Evolutionary conservation across 768 basidiomycete genomes (phyloP).

Genomic region (Amanita molliuscula): DNA sequence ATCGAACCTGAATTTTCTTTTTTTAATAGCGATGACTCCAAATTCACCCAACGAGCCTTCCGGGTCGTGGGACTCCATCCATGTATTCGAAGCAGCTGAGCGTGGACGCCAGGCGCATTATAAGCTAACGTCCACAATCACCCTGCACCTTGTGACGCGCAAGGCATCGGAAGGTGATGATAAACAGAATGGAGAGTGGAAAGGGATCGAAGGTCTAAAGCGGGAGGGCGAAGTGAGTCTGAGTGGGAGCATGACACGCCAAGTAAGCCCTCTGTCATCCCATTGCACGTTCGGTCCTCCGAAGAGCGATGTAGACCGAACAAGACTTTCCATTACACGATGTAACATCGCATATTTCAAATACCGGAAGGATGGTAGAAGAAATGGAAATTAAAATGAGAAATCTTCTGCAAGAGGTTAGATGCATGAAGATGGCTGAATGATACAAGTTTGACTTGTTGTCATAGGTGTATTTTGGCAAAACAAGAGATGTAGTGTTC

Average conservation of each 20-base stretch:
- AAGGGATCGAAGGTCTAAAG: slow-evolving; percentile 35
- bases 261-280: slow-evolving; percentile 38
- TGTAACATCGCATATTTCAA: slow-evolving; percentile 76
- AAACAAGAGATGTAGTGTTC: slow-evolving; percentile 91
- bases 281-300: slow-evolving; percentile 1
- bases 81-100: slow-evolving; percentile 93
- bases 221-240: slow-evolving; percentile 70
- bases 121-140: slow-evolving; percentile 94
- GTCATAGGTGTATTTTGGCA: slow-evolving; percentile 81
- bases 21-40: slow-evolving; percentile 47
- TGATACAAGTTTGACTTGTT: neutral
- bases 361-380: slow-evolving; percentile 93
- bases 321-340: slow-evolving; percentile 81
- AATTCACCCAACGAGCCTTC: slow-evolving; percentile 49
- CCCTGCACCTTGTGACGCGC: slow-evolving; percentile 79
- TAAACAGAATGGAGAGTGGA: slow-evolving; percentile 27
- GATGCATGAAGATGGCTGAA: slow-evolving; percentile 5
- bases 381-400: slow-evolving; percentile 99
- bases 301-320: slow-evolving; percentile 48
- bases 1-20: neutral
- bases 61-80: slow-evolving; percentile 96
- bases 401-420: slow-evolving; percentile 81
- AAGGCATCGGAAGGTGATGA: slow-evolving; percentile 26
- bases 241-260: slow-evolving; percentile 96
- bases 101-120: slow-evolving; percentile 90